Base-by-base conservation (phyloP, 495 filamentous ascomycete species). In the Penicillium malachiteum region DNA sequence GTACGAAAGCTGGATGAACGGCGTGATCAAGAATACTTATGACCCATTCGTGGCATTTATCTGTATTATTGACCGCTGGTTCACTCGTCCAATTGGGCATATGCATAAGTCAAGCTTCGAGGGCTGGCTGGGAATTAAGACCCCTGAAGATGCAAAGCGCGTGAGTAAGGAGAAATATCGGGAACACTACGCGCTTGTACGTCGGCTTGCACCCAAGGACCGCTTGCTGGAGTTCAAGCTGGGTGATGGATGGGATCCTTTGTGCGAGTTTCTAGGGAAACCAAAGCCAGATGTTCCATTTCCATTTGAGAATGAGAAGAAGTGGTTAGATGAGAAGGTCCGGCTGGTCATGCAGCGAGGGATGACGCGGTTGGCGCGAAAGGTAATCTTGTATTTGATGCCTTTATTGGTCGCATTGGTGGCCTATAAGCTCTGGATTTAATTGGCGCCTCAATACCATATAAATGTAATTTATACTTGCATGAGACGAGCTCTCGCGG, bases 201-300 rank as follows among this genome's bases (percentile, higher is more conserved):
- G 69, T 40, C 51, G 61, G 3, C 32, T 77, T n/a, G 65, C 70
- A 1, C 75, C 76, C 4, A 62, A 67, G 14, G 74, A 73, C 0
- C 58, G 68, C 8, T 51, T 82, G 50, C 59, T 82, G 38, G 67
- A 77, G 17, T 79, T 69, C 61, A 55, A 69, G 18, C 52, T 79
- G 6, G 65, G 62, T 30, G 62, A 70, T 35, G 72, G 72, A 13
- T 73, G 71, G 71, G 66, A 59, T n/a, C 66, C 67, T 5, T 48
- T 72, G 39, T 73, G 72, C 34, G 42, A 70, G 54, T 73, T 71
- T 47, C 54, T 73, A 11, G 66, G 53, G 12, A 66, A 67, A 18
- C 64, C 59, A 5, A 46, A 70, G 26, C 70, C 67, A 3, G 50
- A 58, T 38, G 55, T 57, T 10, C 62, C 60, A 11, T 64, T 68